Evolutionary conservation across 169 alveolate genomes (phyloP), one percentile per base, ranked within the genome.

Genomic region (Cyclospora cayetanensis): DNA sequence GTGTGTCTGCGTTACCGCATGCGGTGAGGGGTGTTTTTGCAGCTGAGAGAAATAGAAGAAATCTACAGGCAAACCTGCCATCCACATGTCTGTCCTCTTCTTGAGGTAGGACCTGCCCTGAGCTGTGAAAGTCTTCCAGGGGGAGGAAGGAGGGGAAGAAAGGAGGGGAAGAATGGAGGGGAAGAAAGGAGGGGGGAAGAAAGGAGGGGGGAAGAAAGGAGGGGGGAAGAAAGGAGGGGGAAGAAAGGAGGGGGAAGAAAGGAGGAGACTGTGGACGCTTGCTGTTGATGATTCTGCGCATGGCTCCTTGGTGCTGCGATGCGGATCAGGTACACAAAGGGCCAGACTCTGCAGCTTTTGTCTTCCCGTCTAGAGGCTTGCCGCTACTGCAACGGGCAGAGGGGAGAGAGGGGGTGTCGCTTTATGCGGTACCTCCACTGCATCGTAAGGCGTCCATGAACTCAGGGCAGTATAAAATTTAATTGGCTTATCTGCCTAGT

Each of bases 371-470:
- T n/a, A 29, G 52, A 25, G 82, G 82, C 12, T 7, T 2, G 3
- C 53, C 31, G 37, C 22, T 35, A 3, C 52, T 70, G 29, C 4
- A 25, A 1, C 9, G 82, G 52, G 4, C 34, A 35, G n/a, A 35
- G 31, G 4, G 5, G 5, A 12, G 20, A 4, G 52, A 18, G 1
- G 31, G 22, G 2, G 2, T 3, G 25, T 25, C 20, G 7, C 55
- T 70, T 1, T 70, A 35, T 52, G 12, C 82, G 2, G 46, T 52
- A 2, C 20, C 46, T 37, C 52, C 82, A 7, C 82, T 52, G 1
- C 46, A 39, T 1, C 55, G 82, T 72, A 72, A 70, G 31, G 42
- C 82, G 55, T 70, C n/a, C n/a, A n/a, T n/a, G n/a, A n/a, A n/a
- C n/a, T n/a, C n/a, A n/a, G n/a, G n/a, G n/a, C n/a, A n/a, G n/a